phyloP scores from a whole-genome alignment of 306 rosid genomes.

The Glycyrrhiza uralensis region DNA sequence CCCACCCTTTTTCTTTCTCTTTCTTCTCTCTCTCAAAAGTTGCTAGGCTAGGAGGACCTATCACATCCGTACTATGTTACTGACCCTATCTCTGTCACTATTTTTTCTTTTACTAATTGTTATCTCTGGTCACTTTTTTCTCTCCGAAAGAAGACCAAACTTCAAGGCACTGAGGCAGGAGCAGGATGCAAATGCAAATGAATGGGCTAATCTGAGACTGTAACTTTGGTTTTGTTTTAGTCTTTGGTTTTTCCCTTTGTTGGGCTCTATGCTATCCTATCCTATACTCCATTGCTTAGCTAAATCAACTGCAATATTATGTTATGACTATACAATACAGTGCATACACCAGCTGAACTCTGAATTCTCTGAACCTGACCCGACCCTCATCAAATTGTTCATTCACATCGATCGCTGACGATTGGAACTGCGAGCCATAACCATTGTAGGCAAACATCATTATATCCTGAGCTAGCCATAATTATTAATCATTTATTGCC shows the following conservation, averaged over 20 bases:
- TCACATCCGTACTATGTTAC: slow-evolving; percentile 35
- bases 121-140: background rate
- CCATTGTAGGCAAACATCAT: background rate
- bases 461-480: background rate
- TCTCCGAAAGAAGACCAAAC: slow-evolving; percentile 8
- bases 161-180: too few species aligned
- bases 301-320: background rate
- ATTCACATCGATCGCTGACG: slow-evolving; percentile 17
- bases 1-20: background rate
- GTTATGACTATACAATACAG: too few species aligned
- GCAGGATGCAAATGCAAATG: too few species aligned
- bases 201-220: slow-evolving; percentile 36
- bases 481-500: background rate
- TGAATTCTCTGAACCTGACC: background rate
- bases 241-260: slow-evolving; percentile 7
- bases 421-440: background rate
- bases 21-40: background rate
- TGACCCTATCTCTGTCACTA: slow-evolving; percentile 13
- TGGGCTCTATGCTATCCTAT: slow-evolving; percentile 30
- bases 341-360: background rate
- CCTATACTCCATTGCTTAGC: background rate
- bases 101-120: background rate
- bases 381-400: slow-evolving; percentile 12
- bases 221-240: slow-evolving; percentile 6
- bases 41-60: slow-evolving; percentile 11